These are phyloP conservation scores for Caloboletus inedulis DNA, from an alignment of 1,284 basidiomycete species.

Conservation along the genomic window DNA sequence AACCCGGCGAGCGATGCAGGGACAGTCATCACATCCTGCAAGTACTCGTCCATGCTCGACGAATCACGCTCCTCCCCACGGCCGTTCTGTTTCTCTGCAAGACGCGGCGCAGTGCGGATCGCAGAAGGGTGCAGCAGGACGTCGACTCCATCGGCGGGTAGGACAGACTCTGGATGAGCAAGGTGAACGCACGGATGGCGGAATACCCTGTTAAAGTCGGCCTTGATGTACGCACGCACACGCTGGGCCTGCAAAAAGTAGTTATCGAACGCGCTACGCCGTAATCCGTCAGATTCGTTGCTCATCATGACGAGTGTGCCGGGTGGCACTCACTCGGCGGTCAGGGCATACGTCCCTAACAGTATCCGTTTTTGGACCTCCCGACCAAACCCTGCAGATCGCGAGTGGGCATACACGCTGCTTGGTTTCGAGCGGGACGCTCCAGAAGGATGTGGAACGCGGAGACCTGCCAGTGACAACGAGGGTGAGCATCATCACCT, in stretches of 20 bases:
- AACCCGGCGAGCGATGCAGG: conserved; percentile 89
- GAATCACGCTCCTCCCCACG: neutral
- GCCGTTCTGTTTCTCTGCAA: conserved; percentile 30
- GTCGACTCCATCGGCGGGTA: conserved; percentile 54
- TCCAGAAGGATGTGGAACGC: conserved; percentile 43
- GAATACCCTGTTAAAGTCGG: conserved; percentile 78
- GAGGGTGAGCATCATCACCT: neutral
- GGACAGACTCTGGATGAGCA: conserved; percentile 24
- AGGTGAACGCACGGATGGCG: conserved; percentile 49
- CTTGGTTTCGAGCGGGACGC: conserved; percentile 45
- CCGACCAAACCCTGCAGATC: conserved; percentile 70
- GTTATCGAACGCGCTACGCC: conserved; percentile 85
- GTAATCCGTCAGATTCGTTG: neutral
- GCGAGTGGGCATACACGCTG: conserved; percentile 56
- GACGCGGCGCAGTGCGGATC: conserved; percentile 70
- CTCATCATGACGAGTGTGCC: neutral
- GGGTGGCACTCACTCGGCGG: conserved; percentile 69
- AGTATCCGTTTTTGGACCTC: conserved; percentile 89
- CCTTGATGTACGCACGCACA: conserved; percentile 66
- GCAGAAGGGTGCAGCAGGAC: conserved; percentile 85
- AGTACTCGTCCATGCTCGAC: conserved; percentile 57
- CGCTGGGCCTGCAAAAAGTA: conserved; percentile 92
- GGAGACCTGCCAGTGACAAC: conserved; percentile 41
- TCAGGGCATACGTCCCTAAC: conserved; percentile 90
- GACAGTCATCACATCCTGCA: conserved; percentile 91